These are phyloP conservation scores for Sarocladiaceae sp. DNA, from an alignment of 2,329 filamentous ascomycete species.

Conservation along the genomic window DNA sequence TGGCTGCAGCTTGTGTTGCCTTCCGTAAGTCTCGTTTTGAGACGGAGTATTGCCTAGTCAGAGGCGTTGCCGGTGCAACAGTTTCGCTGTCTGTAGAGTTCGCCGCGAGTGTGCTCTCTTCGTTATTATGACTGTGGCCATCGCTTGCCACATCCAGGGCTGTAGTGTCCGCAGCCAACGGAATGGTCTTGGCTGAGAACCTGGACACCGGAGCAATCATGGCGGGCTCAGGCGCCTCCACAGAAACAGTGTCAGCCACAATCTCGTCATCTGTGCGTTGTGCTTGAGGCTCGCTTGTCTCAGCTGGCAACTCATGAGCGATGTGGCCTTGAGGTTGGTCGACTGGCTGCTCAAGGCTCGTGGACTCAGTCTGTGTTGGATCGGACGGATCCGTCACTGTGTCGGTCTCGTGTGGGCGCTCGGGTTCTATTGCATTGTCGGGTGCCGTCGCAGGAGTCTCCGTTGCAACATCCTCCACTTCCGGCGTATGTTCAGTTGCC, in stretches of 20 bases:
- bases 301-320: not conserved
- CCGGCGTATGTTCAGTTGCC: not conserved
- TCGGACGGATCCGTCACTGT: conserved; percentile 10
- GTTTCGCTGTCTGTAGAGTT: not conserved
- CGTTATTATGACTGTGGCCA: too few relatives aligned
- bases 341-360: not conserved
- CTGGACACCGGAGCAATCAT: conserved; percentile 16
- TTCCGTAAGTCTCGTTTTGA: not conserved
- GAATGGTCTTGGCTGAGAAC: conserved; percentile 12
- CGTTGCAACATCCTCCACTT: not conserved
- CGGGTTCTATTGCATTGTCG: conserved; percentile 10
- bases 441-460: too few relatives aligned
- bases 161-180: conserved; percentile 13
- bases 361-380: not conserved
- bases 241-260: not conserved
- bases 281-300: conserved; percentile 1
- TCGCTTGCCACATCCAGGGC: conserved; percentile 12
- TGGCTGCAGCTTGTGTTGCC: conserved; percentile 4
- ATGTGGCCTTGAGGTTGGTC: not conserved
- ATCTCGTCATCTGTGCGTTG: conserved; percentile 13
- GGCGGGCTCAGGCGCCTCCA: not conserved
- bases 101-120: not conserved
- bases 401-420: conserved; percentile 7
- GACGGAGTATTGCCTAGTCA: conserved; percentile 8
- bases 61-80: not conserved